Evolutionary conservation across 2,329 filamentous ascomycete species (phyloP), one percentile per base, ranked within the genome.

Genomic region (Cercospora beticola): DNA sequence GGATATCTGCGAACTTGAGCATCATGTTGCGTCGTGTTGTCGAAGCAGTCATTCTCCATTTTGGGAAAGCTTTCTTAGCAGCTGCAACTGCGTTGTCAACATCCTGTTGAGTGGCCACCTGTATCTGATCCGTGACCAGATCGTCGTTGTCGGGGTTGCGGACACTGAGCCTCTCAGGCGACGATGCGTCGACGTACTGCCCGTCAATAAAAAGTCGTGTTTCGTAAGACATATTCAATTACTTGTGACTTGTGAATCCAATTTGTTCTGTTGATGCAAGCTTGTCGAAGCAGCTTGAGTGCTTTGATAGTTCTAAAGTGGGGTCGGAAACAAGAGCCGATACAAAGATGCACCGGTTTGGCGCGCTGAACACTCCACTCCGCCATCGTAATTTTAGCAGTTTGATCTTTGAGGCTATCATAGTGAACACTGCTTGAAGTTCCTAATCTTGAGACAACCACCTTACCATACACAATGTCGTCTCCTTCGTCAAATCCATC

Each of bases 21-120:
- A 95, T 85, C 70, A 94, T 87, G 70, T 90, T 86, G 28, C 91
- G 87, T 52, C 49, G 49, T 26, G 49, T 21, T 21, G 49, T 23
- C 49, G 49, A 23, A 21, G 49, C 49, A 23, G 49, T 52, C 21
- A 23, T 52, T 52, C 49, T 21, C 49, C 49, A 52, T 23, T 52
- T 52, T 6, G 49, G 49, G 10, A 52, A 52, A 81, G 62, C 81
- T 82, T 73, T 86, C 52, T 64, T 64, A 16, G 65, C 65, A 33
- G 65, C 65, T 16, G 58, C 23, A 6, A 67, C 65, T 36, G 65
- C 65, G 21, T 59, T 33, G 43, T 67, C 65, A 26, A 67, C 65
- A 62, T 67, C 65, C 23, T 54, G 33, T 16, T 21, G 18, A 12
- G 65, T 56, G 26, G 65, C 58, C 26, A 72, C 69, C n/a, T 74